These are phyloP conservation scores for Bathelium albidoporum DNA, from an alignment of 495 filamentous ascomycete genomes.

Conservation along the genomic window DNA sequence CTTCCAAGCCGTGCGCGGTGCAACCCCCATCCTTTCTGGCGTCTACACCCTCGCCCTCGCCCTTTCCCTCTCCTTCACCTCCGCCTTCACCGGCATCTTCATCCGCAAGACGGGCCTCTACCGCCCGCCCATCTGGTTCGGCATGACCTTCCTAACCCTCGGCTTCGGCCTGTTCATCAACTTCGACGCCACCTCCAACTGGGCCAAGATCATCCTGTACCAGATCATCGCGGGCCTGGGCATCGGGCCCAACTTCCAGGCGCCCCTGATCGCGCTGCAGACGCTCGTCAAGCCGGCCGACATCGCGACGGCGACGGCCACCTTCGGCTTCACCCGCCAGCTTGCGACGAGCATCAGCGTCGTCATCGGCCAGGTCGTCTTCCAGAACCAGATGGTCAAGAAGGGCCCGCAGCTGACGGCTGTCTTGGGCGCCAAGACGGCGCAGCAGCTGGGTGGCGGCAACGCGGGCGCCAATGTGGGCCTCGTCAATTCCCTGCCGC, in stretches of 20 bases:
- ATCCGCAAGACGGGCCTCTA: conserved; percentile 64
- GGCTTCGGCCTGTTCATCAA: conserved; percentile 57
- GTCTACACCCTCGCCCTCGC: conserved; percentile 71
- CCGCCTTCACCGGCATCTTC: conserved; percentile 53
- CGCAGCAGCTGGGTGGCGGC: conserved; percentile 31
- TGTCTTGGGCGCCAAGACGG: conserved; percentile 25
- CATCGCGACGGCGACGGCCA: conserved; percentile 66
- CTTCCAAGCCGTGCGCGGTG: conserved; percentile 50
- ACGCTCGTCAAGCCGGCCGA: conserved; percentile 57
- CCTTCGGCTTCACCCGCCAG: conserved; percentile 64
- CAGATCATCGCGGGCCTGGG: conserved; percentile 60
- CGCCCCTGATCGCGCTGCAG: conserved; percentile 72
- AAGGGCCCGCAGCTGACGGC: conserved; percentile 17
- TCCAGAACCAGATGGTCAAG: conserved; percentile 48
- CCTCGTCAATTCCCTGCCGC: conserved; percentile 31
- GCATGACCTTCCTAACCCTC: conserved; percentile 47
- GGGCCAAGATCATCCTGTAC: conserved; percentile 50
- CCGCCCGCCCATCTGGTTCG: conserved; percentile 44
- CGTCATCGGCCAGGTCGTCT: conserved; percentile 72
- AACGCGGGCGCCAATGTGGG: conserved; percentile 37
- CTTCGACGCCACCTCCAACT: conserved; percentile 39
- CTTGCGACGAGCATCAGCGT: conserved; percentile 61
- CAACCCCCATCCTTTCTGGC: conserved; percentile 62
- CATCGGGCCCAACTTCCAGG: conserved; percentile 57
- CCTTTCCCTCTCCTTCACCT: conserved; percentile 55